Evolutionary conservation across 2,329 filamentous ascomycete species (phyloP).

Genomic region (Aureobasidium sp.): DNA sequence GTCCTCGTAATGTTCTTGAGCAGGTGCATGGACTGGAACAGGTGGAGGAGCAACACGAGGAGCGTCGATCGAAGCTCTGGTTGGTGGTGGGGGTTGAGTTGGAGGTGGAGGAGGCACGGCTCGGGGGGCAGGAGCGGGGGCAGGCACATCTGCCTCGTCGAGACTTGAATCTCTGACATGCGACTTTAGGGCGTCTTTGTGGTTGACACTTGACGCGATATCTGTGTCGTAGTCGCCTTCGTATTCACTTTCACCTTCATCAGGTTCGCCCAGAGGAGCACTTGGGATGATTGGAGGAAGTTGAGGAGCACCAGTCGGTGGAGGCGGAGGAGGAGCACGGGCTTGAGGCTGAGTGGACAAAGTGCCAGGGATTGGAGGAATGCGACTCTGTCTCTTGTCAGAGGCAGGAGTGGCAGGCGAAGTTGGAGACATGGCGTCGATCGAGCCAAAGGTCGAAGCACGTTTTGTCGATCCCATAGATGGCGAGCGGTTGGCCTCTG

Average conservation of each 20-base stretch:
- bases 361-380: slow-evolving; percentile 29
- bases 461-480: slow-evolving; percentile 31
- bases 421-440: slow-evolving; percentile 28
- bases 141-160: slow-evolving; percentile 47
- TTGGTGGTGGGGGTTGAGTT: slow-evolving; percentile 44
- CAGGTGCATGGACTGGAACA: slow-evolving; percentile 37
- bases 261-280: slow-evolving; percentile 47
- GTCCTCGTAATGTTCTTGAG: slow-evolving; percentile 12
- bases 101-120: slow-evolving; percentile 51
- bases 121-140: slow-evolving; percentile 31
- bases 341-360: slow-evolving; percentile 26
- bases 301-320: slow-evolving; percentile 32
- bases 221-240: slow-evolving; percentile 98
- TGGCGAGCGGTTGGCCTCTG: slow-evolving; percentile 18
- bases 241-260: slow-evolving; percentile 83
- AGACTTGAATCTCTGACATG: slow-evolving; percentile 70
- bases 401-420: slow-evolving; percentile 23
- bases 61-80: slow-evolving; percentile 60
- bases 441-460: slow-evolving; percentile 34
- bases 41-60: slow-evolving; percentile 63
- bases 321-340: slow-evolving; percentile 43
- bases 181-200: slow-evolving; percentile 80
- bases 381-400: slow-evolving; percentile 31
- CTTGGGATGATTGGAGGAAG: slow-evolving; percentile 19
- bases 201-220: slow-evolving; percentile 85